Evolutionary conservation across 2,329 filamentous ascomycete species (phyloP), one percentile per base, ranked within the genome.

Genomic region (Penicillium psychrosexuale): DNA sequence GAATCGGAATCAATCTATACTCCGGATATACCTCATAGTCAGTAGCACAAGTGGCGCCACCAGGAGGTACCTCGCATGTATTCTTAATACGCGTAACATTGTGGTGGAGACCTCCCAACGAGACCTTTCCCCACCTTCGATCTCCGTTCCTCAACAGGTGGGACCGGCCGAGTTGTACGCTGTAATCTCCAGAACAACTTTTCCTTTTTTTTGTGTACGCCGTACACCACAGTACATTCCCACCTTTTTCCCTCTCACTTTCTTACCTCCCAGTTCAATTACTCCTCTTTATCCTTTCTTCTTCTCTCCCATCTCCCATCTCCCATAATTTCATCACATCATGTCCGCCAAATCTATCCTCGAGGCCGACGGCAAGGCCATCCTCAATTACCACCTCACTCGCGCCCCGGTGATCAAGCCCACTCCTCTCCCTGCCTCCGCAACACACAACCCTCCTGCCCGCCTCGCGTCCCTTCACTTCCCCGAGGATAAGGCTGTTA

Each of bases 361-460:
- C 84, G 94, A 99, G 84, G 93, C 93, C 84, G 94, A 99, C 82
- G 94, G 94, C 86, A 99, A 99, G 89, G 94, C 94, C 85, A 97
- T 99, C 83, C 85, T 99, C 85, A 97, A 97, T 89, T 99, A 97
- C 85, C 94, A 97, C 84, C 91, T 99, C 80, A 97, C 94, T 70
- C 89, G 94, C 75, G 91, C 94, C 68, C 88, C 91, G 65, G 89
- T 96, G 77, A 96, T 99, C 86, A 97, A 97, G 89, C 90, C 93
- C 66, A 93, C 91, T 72, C 91, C 94, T 79, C 91, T 97, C 55
- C 90, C 92, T 67, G 75, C 84, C 65, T 83, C 89, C 62, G 78
- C 89, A 63, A 94, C 85, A 77, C 94, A 99, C 87, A 97, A 97
- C 82, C 81, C 94, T 67, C 87, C 94, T 60, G 81, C 92, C 69